Evolutionary conservation across 2,329 filamentous ascomycete genomes (phyloP).

Genomic region (Monosporascus cannonballus): DNA sequence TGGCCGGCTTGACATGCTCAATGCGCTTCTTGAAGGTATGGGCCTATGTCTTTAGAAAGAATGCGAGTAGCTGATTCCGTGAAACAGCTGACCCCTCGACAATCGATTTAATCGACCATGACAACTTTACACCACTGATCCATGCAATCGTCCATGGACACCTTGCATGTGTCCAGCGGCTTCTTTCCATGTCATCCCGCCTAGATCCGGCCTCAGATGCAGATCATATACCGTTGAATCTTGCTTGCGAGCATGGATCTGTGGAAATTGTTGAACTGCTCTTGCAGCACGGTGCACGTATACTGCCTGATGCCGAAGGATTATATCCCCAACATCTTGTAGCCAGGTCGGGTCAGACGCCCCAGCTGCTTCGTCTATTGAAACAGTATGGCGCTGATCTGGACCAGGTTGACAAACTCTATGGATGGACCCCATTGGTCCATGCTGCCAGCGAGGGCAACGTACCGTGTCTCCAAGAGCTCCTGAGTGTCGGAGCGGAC

Average conservation of each 20-base stretch:
- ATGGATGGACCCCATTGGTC: conserved; percentile 94
- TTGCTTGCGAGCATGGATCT: conserved; percentile 91
- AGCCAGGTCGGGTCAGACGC: conserved; percentile 77
- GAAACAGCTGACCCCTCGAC: conserved; percentile 60
- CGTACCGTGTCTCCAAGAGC: conserved; percentile 74
- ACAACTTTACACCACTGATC: conserved; percentile 94
- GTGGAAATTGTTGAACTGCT: conserved; percentile 79
- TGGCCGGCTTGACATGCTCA: conserved; percentile 77
- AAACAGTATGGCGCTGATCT: conserved; percentile 84
- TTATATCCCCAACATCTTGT: conserved; percentile 96
- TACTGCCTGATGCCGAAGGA: conserved; percentile 93
- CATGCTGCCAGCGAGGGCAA: conserved; percentile 96
- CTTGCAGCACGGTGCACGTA: conserved; percentile 69
- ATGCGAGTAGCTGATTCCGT: conserved; percentile 3
- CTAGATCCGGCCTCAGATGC: conserved; percentile 80
- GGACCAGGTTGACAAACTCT: conserved; percentile 89
- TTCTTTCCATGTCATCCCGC: conserved; percentile 73
- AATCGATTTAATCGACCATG: conserved; percentile 84
- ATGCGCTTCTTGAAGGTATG: conserved; percentile 61
- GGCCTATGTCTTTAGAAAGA: neutral
- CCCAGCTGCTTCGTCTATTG: conserved; percentile 71
- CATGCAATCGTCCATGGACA: conserved; percentile 90
- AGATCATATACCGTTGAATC: conserved; percentile 88
- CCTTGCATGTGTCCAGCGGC: conserved; percentile 68
- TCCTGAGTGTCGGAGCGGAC: conserved; percentile 74